Base-by-base conservation (phyloP, 306 rosid genomes). In the Neltuma alba region DNA sequence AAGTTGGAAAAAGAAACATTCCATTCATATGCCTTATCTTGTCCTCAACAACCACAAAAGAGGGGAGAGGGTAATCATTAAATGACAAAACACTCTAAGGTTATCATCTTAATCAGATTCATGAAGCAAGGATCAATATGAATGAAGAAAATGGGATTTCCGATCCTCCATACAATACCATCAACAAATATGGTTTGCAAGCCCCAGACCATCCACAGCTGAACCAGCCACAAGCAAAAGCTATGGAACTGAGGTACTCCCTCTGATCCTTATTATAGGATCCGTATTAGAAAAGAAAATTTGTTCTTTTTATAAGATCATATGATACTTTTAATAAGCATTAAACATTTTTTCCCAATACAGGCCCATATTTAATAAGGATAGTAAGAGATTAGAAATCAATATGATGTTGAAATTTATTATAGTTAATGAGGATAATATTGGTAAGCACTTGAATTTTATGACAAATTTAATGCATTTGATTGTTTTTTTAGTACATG, bases 131-230 rank as follows among this genome's bases (percentile, higher is more conserved):
- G 81, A 77, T 70, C n/a, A n/a, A n/a, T 12, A 78, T 67, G 44
- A 80, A 77, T 80, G 85, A 80, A 73, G 77, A 45, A 78, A 80
- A 71, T 83, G 81, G 14, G 54, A 79, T 80, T 75, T 54, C 87
- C 20, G 71, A 58, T 44, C 72, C 80, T 76, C 50, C 85, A 61
- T 76, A 78, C 81, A 77, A 81, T 23, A 64, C 84, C 54, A 58
- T 65, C 71, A 85, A 82, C 54, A 90, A 80, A 71, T 87, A 76
- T 75, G 89, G 83, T 37, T 57, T 85, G 74, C 82, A 57, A 10
- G 63, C 63, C 8, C 63, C 63, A 23, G 11, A 23, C 31, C 63
- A 23, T 21, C 16, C 10, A 16, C 63, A 55, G 16, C 27, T 25
- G 33, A 55, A 11, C 14, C 30, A 55, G 16, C 33, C 63, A 55